Percentiles rank a stretch among this genome's conserved stretches.
These are phyloP conservation scores for Lentithecium fluviatile DNA, from an alignment of 495 filamentous ascomycete genomes.

Conservation along the genomic window DNA sequence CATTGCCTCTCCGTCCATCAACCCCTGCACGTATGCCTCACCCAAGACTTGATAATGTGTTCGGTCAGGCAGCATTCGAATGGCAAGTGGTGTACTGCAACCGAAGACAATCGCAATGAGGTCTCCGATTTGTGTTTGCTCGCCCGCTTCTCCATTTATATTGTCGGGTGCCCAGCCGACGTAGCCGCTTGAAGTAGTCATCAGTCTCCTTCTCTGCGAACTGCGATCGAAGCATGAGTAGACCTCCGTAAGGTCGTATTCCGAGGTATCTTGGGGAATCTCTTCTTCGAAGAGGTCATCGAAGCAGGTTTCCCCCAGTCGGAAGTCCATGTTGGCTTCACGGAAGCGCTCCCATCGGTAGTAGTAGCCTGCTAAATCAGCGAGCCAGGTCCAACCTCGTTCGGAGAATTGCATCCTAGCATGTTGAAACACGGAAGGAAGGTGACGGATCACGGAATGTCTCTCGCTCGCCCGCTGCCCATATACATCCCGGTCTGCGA, in stretches of 20 bases:
- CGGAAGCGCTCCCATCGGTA: neutral
- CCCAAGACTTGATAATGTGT: slow-evolving; percentile 1
- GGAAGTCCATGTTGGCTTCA: neutral
- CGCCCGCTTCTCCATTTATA: neutral
- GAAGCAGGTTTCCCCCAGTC: neutral
- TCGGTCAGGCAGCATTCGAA: neutral
- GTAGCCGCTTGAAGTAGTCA: neutral
- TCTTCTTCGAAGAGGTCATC: neutral
- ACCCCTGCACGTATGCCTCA: slow-evolving; percentile 5
- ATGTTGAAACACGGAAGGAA: neutral
- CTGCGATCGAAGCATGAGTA: neutral
- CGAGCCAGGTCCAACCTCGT: slow-evolving; percentile 2
- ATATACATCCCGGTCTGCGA: neutral
- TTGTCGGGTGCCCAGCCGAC: slow-evolving; percentile 10
- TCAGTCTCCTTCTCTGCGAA: neutral
- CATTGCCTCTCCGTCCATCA: slow-evolving; percentile 12
- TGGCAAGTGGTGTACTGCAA: slow-evolving; percentile 6
- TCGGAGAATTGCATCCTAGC: neutral
- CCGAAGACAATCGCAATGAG: slow-evolving; percentile 2
- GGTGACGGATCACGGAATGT: neutral
- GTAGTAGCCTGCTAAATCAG: slow-evolving; percentile 1
- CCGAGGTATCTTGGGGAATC: neutral
- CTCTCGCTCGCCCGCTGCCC: neutral
- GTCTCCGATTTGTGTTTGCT: neutral
- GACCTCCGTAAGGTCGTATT: slow-evolving; percentile 1